Conservation (phyloP, 352 stramenopile species). For the Globisporangium camurandrum region DNA sequence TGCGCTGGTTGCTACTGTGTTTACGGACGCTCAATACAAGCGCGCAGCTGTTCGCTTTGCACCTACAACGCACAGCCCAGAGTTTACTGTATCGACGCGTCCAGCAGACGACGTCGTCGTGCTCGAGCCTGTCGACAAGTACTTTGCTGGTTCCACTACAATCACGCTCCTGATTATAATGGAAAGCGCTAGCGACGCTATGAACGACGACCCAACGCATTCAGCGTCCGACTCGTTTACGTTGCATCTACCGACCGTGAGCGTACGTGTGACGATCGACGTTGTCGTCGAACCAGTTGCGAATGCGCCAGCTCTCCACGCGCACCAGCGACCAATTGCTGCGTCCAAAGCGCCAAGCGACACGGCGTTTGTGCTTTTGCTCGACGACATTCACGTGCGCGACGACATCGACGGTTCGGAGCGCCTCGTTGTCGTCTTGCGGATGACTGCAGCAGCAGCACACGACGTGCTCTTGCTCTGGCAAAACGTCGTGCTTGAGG, state of each 20-base stretch:
- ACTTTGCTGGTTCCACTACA: not conserved
- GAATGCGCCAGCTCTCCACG: slow-evolving; percentile 7
- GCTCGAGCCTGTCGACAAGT: not conserved
- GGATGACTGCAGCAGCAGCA: not conserved
- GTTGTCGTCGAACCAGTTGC: slow-evolving; percentile 17
- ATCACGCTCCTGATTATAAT: not conserved
- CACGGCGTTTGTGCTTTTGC: slow-evolving; percentile 10
- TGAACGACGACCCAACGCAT: slow-evolving; percentile 4
- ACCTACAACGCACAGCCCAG: too few relatives aligned
- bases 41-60: not conserved
- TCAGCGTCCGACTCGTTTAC: not conserved
- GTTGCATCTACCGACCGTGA: slow-evolving; percentile 14
- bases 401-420: slow-evolving; percentile 18
- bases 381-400: slow-evolving; percentile 10
- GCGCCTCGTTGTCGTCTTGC: slow-evolving; percentile 9
- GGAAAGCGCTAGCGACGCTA: too few relatives aligned
- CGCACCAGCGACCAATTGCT: not conserved
- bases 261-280: slow-evolving; percentile 12
- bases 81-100: too few relatives aligned
- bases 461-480: slow-evolving; percentile 9
- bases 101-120: too few relatives aligned
- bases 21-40: not conserved
- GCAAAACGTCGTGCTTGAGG: slow-evolving; percentile 9
- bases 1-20: not conserved
- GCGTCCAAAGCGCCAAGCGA: not conserved